Evolutionary conservation across 495 filamentous ascomycete species (phyloP).

Genomic region (Sordaria brevicollis): DNA sequence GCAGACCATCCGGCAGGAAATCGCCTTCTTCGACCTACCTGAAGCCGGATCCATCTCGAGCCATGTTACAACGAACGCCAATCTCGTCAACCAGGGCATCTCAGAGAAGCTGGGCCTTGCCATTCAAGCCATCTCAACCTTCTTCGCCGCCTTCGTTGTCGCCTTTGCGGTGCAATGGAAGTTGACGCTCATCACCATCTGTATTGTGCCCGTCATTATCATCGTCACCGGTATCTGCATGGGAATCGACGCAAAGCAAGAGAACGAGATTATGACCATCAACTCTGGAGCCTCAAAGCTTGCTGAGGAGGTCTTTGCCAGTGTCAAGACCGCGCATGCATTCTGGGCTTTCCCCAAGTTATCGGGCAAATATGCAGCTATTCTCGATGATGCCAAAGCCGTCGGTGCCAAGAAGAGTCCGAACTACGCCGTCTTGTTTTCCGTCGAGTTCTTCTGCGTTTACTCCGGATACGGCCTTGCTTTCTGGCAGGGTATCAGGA

Average conservation of each 20-base stretch:
- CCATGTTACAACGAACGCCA: constrained; percentile 23
- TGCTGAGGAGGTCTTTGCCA: constrained; percentile 43
- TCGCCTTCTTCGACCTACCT: constrained; percentile 27
- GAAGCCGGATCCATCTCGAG: constrained; percentile 32
- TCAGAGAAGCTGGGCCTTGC: constrained; percentile 51
- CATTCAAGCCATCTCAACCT: constrained; percentile 42
- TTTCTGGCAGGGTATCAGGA: constrained; percentile 41
- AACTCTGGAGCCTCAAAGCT: constrained; percentile 42
- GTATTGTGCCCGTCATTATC: constrained; percentile 40
- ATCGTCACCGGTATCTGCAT: constrained; percentile 23
- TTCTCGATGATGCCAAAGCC: constrained; percentile 41
- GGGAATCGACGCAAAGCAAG: constrained; percentile 41
- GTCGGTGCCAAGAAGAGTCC: constrained; percentile 39
- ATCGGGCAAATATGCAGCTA: constrained; percentile 34
- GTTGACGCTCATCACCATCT: constrained; percentile 44
- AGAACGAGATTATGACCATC: constrained; percentile 21
- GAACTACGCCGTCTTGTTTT: constrained; percentile 26
- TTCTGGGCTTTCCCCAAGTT: constrained; percentile 48
- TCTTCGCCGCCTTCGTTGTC: constrained; percentile 46
- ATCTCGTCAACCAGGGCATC: constrained; percentile 34
- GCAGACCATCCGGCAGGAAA: constrained; percentile 25
- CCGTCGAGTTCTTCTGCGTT: constrained; percentile 26
- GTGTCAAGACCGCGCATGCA: constrained; percentile 48
- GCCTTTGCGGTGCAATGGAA: constrained; percentile 45
- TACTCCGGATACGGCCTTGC: constrained; percentile 29